Base-by-base conservation (phyloP, 768 basidiomycete species). In the Russula sp. region DNA sequence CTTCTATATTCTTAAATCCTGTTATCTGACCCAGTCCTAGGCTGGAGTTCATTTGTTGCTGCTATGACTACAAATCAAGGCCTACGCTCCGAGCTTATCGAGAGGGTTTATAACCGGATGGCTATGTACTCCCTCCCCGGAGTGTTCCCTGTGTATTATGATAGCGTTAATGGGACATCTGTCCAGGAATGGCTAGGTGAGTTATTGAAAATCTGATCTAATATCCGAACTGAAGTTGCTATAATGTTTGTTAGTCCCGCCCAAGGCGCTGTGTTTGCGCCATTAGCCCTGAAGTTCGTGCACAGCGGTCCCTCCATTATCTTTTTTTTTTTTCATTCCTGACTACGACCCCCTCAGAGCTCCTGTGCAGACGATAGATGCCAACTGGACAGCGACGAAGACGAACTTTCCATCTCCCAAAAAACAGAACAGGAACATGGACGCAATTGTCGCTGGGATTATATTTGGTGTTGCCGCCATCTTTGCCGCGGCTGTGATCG, bases 261-360 rank as follows among this genome's bases (percentile, higher is more conserved):
- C 0, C 67, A 30, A 30, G 28, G 28, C 28, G 28, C 28, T 30
- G 28, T 71, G 59, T 71, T 64, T 62, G 71, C 69, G 3, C 67
- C 66, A n/a, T 54, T 71, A 9, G 67, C 69, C 14, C 55, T 69
- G 24, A 65, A 32, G 70, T 71, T 28, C 57, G 69, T 63, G 26
- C 26, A 28, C 6, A 50, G 49, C 2, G 42, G 13, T 3, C 36
- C 40, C 40, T 26, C 8, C 20, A 24, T 6, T 30, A n/a, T n/a
- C n/a, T n/a, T n/a, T n/a, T n/a, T n/a, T n/a, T 30, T 30, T 30
- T 30, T 30, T 30, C 28, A 30, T 30, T 30, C 28, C 28, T 30
- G 28, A 30, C 28, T 30, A 30, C 5, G 28, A 30, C 28, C 28
- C 28, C 28, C 28, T 5, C 5, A 30, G 28, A 2, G 28, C 5